Percentiles rank a stretch among this genome's conserved stretches.
Evolutionary conservation across 73 alveolate genomes (phyloP).

Genomic region (Symbiodinium pilosum): DNA sequence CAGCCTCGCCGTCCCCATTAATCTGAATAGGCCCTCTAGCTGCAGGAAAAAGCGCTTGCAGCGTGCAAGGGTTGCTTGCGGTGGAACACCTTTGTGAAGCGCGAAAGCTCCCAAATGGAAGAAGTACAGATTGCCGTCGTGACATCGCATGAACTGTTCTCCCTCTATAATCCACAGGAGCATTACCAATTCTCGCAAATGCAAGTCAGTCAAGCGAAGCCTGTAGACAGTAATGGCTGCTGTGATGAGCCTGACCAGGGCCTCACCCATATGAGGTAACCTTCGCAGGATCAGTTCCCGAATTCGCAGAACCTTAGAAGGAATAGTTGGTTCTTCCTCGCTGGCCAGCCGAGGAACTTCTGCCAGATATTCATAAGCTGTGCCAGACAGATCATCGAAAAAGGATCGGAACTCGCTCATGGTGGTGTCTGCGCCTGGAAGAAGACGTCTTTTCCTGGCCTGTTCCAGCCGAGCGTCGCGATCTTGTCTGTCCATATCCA

Average conservation of each 20-base stretch:
- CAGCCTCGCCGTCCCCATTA: neutral
- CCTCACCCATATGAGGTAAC: neutral
- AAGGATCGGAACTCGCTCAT: neutral
- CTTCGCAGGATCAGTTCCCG: neutral
- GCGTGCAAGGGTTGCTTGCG: neutral
- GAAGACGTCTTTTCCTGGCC: neutral
- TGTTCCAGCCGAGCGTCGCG: neutral
- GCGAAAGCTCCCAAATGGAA: constrained; percentile 28
- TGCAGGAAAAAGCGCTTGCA: neutral
- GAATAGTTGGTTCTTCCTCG: neutral
- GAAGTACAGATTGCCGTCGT: neutral
- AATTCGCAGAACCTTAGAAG: neutral
- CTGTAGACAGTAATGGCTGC: neutral
- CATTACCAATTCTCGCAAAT: constrained; percentile 22
- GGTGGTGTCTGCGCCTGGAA: neutral
- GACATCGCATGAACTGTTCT: neutral
- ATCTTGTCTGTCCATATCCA: too few species aligned
- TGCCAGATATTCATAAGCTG: neutral
- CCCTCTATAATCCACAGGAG: constrained; percentile 36
- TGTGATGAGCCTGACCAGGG: neutral
- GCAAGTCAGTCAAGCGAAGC: neutral
- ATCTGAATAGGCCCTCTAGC: constrained; percentile 27
- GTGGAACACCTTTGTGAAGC: constrained; percentile 19
- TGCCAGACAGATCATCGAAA: neutral
- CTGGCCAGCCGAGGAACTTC: neutral